These are phyloP conservation scores for Fistulifera solaris DNA, from an alignment of 108 stramenopile genomes.

Conservation along the genomic window DNA sequence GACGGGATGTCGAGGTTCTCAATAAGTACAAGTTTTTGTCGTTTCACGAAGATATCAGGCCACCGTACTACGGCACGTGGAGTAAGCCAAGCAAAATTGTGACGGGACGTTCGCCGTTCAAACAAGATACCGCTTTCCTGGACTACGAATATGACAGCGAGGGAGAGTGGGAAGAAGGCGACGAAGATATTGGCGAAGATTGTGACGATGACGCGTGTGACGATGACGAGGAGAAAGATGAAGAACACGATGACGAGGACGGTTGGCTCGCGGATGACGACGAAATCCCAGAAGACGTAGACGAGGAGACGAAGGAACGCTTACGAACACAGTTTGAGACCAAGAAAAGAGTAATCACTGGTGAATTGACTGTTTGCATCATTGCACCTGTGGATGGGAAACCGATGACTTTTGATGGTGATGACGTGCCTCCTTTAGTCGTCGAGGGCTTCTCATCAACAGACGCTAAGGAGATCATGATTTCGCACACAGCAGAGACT, in stretches of 20 bases:
- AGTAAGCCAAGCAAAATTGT: constrained; percentile 67
- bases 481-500: background rate
- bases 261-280: constrained; percentile 76
- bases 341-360: background rate
- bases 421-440: background rate
- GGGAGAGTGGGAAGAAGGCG: constrained; percentile 89
- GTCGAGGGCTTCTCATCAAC: background rate
- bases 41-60: constrained; percentile 78
- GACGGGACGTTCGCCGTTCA: constrained; percentile 66
- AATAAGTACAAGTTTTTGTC: constrained; percentile 76
- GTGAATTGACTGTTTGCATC: constrained; percentile 6
- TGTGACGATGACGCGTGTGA: constrained; percentile 47
- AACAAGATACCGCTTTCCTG: constrained; percentile 48
- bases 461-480: background rate
- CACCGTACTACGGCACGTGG: constrained; percentile 87
- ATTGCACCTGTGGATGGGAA: constrained; percentile 8
- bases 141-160: constrained; percentile 88
- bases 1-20: constrained; percentile 37
- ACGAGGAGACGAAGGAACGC: constrained; percentile 59
- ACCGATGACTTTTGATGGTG: background rate
- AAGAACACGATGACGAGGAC: constrained; percentile 47
- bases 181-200: constrained; percentile 79
- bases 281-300: constrained; percentile 51
- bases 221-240: constrained; percentile 60
- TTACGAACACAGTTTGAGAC: constrained; percentile 31